Evolutionary conservation across 352 stramenopile genomes (phyloP).

Genomic region (Phytophthora pinifolia): DNA sequence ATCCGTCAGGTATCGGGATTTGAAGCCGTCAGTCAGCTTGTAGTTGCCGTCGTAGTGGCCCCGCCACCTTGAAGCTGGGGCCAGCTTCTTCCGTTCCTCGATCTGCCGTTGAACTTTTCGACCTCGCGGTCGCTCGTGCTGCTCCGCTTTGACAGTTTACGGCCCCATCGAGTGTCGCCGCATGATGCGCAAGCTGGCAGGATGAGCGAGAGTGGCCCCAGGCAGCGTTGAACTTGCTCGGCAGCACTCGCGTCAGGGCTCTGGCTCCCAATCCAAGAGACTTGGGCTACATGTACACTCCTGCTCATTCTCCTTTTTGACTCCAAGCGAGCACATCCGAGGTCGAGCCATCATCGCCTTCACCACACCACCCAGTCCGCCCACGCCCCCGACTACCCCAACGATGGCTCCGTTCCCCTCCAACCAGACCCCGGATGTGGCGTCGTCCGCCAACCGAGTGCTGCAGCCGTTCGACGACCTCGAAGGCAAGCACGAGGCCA

Average conservation of each 20-base stretch:
- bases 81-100: background rate
- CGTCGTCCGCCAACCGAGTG: constrained; percentile 6
- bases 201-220: constrained; percentile 2
- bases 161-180: constrained; percentile 10
- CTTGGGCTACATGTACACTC: background rate
- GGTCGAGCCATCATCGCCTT: constrained; percentile 3
- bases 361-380: background rate
- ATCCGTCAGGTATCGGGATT: too few relatives aligned
- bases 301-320: constrained; percentile 27
- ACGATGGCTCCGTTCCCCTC: constrained; percentile 21
- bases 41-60: too few relatives aligned
- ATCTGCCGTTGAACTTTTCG: constrained; percentile 3
- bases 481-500: constrained; percentile 21
- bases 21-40: too few relatives aligned
- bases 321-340: constrained; percentile 10
- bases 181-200: constrained; percentile 12
- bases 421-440: constrained; percentile 18
- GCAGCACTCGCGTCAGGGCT: constrained; percentile 14
- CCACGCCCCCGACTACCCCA: background rate
- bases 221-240: constrained; percentile 25
- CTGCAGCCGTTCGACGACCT: constrained; percentile 20
- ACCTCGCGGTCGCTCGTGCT: background rate
- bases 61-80: too few relatives aligned
- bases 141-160: constrained; percentile 15
- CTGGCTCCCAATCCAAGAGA: constrained; percentile 7